Base-by-base conservation (phyloP, 148 eudicot species). In the Pouteria glomerata region DNA sequence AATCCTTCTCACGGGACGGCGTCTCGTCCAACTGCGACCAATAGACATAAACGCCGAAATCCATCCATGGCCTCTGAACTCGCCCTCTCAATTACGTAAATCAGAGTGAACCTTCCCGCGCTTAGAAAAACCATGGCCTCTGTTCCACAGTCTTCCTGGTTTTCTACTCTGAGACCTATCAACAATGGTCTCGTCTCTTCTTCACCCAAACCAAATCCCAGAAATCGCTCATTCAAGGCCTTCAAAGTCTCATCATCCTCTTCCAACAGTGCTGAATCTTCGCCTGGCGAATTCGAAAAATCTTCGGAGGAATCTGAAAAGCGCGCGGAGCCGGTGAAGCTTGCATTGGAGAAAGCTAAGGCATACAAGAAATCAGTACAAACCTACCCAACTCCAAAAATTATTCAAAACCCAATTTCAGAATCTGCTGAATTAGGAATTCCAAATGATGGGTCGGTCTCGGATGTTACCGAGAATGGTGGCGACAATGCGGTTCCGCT, bases 301-400 rank as follows among this genome's bases (percentile, higher is more conserved):
- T 27, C 30, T 44, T 68, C 61, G 10, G 71, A 70, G 57, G 73
- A 74, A 33, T 42, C 62, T 3, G 68, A 18, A 4, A 74, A 74
- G 44, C n/a, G n/a, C n/a, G 34, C 69, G 23, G 79, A 83, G 57
- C 70, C 83, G 24, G 75, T 85, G 16, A 90, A 82, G 79, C 78
- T 85, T 24, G 91, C 91, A 12, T 76, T 87, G 72, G 84, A 73
- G 24, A 80, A 48, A 79, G 91, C 95, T n/a, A 79, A 67, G 55
- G 83, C 86, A 63, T 89, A 89, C 58, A 84, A 78, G 68, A 82
- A 85, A 52, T 66, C 81, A 19, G 16, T 77, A 56, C 35, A 71
- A 15, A 57, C 73, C 21, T 59, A 77, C 29, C 42, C 72, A 18
- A 35, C 52, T 64, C 72, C 72, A 13, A 57, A 77, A 31, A 71